phyloP scores from a whole-genome alignment of 345 rosid genomes.

The Arabidopsis suecica region DNA sequence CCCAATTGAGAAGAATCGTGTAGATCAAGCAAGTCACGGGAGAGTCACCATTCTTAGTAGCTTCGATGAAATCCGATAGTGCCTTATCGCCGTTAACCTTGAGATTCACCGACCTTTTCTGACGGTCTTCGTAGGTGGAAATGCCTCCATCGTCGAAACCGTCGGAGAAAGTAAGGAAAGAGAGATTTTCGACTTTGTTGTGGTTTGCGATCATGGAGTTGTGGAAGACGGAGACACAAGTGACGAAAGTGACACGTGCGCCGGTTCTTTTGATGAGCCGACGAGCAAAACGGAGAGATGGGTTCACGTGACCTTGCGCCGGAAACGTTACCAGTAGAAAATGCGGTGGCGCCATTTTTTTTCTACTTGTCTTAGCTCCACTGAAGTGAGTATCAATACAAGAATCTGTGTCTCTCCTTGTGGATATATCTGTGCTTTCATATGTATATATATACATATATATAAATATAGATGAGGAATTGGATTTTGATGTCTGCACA shows the following conservation, averaged over 20 bases:
- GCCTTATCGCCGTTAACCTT: conserved; percentile 29
- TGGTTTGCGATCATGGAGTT: conserved; percentile 41
- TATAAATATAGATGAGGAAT: conserved; percentile 17
- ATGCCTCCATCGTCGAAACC: conserved; percentile 63
- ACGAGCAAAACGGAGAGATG: conserved; percentile 68
- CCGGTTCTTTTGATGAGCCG: conserved; percentile 53
- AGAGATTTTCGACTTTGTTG: conserved; percentile 45
- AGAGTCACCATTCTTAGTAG: conserved; percentile 25
- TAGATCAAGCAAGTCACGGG: conserved; percentile 46
- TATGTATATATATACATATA: not conserved
- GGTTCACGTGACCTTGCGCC: conserved; percentile 75
- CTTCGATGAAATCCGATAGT: conserved; percentile 38
- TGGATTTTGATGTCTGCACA: conserved; percentile 13
- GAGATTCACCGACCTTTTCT: conserved; percentile 33
- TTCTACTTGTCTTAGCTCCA: not conserved
- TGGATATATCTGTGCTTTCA: not conserved
- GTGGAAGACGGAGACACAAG: conserved; percentile 47
- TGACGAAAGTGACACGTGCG: conserved; percentile 57
- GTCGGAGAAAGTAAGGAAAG: conserved; percentile 66
- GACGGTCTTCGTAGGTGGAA: conserved; percentile 23
- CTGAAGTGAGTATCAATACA: conserved; percentile 11
- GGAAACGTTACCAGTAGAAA: conserved; percentile 63
- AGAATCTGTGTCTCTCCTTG: conserved; percentile 16
- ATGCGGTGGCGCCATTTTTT: conserved; percentile 49
- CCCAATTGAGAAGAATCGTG: conserved; percentile 65